Conservation (phyloP, 768 basidiomycete genomes). For the Mrakia hoshinonis region DNA sequence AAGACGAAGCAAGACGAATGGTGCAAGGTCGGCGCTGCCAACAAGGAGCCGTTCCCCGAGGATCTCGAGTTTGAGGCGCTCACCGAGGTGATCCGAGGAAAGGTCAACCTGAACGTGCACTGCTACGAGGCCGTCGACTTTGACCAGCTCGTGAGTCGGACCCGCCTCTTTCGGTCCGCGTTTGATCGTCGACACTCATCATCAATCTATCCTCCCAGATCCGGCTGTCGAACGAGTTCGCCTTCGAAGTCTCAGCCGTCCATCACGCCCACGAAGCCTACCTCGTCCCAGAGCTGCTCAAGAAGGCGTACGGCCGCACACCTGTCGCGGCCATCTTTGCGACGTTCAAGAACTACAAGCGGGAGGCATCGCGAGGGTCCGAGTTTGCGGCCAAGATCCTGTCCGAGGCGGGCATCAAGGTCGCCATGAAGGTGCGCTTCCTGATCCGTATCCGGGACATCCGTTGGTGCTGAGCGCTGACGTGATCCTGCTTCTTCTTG, state of each 20-base stretch:
- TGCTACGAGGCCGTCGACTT: constrained; percentile 27
- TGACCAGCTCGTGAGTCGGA: constrained; percentile 33
- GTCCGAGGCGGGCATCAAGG: constrained; percentile 56
- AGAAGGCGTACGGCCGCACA: constrained; percentile 48
- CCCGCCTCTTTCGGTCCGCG: too few species aligned
- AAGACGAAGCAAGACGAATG: constrained; percentile 61
- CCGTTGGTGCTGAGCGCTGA: not conserved
- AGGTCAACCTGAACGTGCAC: constrained; percentile 54
- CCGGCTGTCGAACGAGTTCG: constrained; percentile 72
- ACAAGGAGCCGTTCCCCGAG: constrained; percentile 47
- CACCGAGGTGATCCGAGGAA: constrained; percentile 62
- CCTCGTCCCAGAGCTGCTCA: constrained; percentile 65
- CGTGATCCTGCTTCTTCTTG: not conserved
- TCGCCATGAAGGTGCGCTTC: constrained; percentile 54
- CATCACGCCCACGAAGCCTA: constrained; percentile 66
- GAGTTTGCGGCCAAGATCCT: constrained; percentile 73
- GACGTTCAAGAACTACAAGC: constrained; percentile 50
- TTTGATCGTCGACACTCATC: not conserved
- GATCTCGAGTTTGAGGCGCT: constrained; percentile 52
- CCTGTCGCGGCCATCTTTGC: constrained; percentile 45
- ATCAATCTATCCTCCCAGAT: not conserved
- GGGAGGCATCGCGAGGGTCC: constrained; percentile 62
- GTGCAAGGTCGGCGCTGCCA: not conserved
- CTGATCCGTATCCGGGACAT: too few species aligned
- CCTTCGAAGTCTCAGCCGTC: not conserved